Conservation (phyloP, 176 grass and related monocot species). For the Melocanna baccifera region DNA sequence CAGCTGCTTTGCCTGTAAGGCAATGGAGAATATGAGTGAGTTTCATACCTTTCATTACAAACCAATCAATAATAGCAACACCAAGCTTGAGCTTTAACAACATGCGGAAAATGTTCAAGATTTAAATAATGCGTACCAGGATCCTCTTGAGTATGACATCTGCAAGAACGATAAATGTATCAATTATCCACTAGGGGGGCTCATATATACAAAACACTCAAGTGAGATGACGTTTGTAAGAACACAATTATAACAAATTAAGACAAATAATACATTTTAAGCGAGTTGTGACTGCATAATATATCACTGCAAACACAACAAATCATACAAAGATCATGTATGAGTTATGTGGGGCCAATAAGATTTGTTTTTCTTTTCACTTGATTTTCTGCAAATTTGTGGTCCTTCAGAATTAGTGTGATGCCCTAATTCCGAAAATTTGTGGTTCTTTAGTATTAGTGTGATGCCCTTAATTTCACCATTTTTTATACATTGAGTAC, state of each 20-base stretch:
- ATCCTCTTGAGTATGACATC: conserved; percentile 72
- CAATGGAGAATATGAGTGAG: conserved; percentile 23
- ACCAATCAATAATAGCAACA: not conserved
- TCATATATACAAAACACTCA: not conserved
- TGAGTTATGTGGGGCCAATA: not conserved
- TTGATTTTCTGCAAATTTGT: not conserved
- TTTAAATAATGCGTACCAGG: conserved; percentile 35
- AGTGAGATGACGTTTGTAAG: not conserved
- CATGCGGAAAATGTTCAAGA: not conserved
- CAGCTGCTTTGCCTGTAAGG: conserved; percentile 35
- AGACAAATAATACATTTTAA: not conserved
- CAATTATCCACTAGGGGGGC: not conserved
- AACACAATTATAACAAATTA: not conserved
- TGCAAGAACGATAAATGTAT: conserved; percentile 29
- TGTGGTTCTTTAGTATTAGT: too few relatives aligned
- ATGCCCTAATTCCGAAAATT: not conserved
- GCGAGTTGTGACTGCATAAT: not conserved
- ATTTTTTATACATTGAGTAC: too few relatives aligned
- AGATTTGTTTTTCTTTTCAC: not conserved
- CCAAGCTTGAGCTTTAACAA: not conserved
- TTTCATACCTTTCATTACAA: conserved; percentile 24
- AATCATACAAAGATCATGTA: not conserved
- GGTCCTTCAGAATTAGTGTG: not conserved
- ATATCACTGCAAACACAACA: not conserved
- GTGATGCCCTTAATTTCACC: too few relatives aligned